Evolutionary conservation across 2,329 filamentous ascomycete genomes (phyloP).

Genomic region (Tolypocladium sp.): DNA sequence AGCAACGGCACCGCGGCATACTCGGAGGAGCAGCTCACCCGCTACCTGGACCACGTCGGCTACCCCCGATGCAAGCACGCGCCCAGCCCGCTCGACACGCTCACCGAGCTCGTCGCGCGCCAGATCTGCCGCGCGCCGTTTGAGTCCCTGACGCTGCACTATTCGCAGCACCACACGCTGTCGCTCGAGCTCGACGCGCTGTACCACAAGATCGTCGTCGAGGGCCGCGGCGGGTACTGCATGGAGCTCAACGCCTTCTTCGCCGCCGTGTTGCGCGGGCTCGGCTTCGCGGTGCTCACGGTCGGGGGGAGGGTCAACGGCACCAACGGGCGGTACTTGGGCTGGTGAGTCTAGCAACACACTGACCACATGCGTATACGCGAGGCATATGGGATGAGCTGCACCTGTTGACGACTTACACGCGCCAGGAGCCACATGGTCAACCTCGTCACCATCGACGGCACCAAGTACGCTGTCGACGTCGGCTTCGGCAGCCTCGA

Average conservation of each 20-base stretch:
- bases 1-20: neutral
- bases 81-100: conserved; percentile 15
- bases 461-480: neutral
- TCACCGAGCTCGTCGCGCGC: conserved; percentile 21
- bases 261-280: conserved; percentile 32
- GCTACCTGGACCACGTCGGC: conserved; percentile 19
- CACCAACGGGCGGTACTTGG: conserved; percentile 9
- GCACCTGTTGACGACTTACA: conserved; percentile 7
- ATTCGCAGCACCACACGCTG: conserved; percentile 26
- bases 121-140: conserved; percentile 44
- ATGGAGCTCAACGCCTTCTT: conserved; percentile 40
- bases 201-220: conserved; percentile 34
- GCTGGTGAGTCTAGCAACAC: conserved; percentile 18
- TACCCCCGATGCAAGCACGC: conserved; percentile 13
- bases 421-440: conserved; percentile 45
- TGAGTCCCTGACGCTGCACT: conserved; percentile 45
- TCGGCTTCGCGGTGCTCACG: conserved; percentile 41
- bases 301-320: conserved; percentile 34
- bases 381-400: conserved; percentile 6
- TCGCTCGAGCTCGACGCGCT: conserved; percentile 29
- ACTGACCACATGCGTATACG: neutral
- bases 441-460: conserved; percentile 45
- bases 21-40: conserved; percentile 15
- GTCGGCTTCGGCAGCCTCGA: conserved; percentile 31
- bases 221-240: conserved; percentile 42